These are phyloP conservation scores for Pholiota conissans DNA, from an alignment of 768 basidiomycete species.

Conservation along the genomic window DNA sequence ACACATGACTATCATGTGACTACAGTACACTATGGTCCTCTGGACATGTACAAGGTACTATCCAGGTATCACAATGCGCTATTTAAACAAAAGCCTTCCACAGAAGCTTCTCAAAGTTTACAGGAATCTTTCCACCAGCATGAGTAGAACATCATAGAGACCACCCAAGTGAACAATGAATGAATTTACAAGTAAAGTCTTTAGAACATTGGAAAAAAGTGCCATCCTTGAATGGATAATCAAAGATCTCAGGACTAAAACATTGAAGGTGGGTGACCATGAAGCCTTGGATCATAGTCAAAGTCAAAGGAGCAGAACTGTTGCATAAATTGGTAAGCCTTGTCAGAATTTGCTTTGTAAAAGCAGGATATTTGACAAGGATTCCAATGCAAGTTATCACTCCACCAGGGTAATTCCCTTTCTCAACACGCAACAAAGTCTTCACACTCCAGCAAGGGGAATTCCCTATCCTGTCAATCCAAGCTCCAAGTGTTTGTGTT, in stretches of 20 bases:
- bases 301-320: neutral
- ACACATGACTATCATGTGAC: too few species aligned
- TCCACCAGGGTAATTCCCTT: constrained; percentile 14
- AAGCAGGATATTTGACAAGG: neutral
- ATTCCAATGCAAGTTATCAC: constrained; percentile 9
- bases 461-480: constrained; percentile 23
- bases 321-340: neutral
- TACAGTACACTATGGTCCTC: too few species aligned
- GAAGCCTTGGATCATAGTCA: constrained; percentile 6
- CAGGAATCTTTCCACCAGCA: constrained; percentile 36
- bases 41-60: too few species aligned
- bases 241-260: constrained; percentile 8
- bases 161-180: constrained; percentile 15
- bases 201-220: constrained; percentile 1
- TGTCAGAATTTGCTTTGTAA: neutral
- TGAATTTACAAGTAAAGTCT: neutral
- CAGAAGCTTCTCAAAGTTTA: constrained; percentile 22
- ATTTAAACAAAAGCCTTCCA: constrained; percentile 18
- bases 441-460: constrained; percentile 20
- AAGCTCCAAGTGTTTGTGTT: constrained; percentile 19
- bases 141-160: constrained; percentile 24
- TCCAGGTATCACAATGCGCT: too few species aligned
- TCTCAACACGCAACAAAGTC: constrained; percentile 7
- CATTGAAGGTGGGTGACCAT: constrained; percentile 9
- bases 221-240: constrained; percentile 11